A percentile compares a stretch with the other conserved stretches of the same genome.
phyloP scores from a whole-genome alignment of 2,329 filamentous ascomycete species.

The Colletotrichum sp. region DNA sequence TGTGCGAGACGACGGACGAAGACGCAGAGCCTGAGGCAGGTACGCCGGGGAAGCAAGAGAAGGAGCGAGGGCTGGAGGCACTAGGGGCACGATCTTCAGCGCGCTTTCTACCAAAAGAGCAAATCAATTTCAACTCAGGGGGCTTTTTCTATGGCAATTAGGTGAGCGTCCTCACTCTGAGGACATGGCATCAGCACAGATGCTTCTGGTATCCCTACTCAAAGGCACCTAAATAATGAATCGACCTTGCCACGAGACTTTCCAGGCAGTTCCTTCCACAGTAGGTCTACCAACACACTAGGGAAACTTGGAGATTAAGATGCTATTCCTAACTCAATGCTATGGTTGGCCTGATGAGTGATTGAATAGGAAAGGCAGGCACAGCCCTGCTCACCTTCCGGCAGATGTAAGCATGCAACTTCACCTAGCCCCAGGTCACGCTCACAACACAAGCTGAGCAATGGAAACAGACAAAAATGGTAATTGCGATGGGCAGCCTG shows the following conservation, averaged over 20 bases:
- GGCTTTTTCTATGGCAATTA: not conserved
- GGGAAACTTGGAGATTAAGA: not conserved
- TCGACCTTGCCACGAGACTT: not conserved
- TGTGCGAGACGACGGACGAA: not conserved
- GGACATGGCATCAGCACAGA: rapidly evolving
- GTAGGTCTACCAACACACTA: rapidly evolving
- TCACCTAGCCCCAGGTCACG: not conserved
- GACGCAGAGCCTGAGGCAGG: not conserved
- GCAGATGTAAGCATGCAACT: not conserved
- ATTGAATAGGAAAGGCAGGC: not conserved
- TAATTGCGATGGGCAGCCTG: not conserved
- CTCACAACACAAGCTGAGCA: not conserved
- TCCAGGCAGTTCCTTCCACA: not conserved
- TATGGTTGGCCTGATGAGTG: not conserved
- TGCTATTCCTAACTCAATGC: not conserved
- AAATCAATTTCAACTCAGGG: not conserved
- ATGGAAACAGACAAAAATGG: not conserved
- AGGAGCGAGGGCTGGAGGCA: not conserved
- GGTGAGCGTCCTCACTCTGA: rapidly evolving
- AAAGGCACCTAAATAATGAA: rapidly evolving
- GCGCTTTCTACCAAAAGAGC: rapidly evolving
- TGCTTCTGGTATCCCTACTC: not conserved
- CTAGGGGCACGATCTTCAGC: not conserved
- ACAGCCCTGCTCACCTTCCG: not conserved
- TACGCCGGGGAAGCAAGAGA: not conserved